Base-by-base conservation (phyloP, 441 rosid species). In the Heliophila coronopifolia region DNA sequence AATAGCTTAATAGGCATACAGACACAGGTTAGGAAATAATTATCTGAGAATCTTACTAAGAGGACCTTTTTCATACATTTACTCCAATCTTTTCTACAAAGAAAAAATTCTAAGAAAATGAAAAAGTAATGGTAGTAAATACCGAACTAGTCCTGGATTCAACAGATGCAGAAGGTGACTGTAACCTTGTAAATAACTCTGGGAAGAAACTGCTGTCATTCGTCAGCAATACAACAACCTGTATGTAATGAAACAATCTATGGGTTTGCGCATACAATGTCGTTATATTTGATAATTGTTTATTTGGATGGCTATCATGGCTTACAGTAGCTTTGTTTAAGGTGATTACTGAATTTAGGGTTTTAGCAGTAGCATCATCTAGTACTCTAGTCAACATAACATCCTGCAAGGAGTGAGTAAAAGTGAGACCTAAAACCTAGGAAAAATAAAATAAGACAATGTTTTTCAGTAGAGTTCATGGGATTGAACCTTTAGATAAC, bases 71-170 rank as follows among this genome's bases (percentile, higher is more conserved):
- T n/a, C n/a, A n/a, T n/a, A n/a, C n/a, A n/a, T n/a, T n/a, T n/a
- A n/a, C n/a, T n/a, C n/a, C n/a, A n/a, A n/a, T n/a, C n/a, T n/a
- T n/a, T n/a, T n/a, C n/a, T n/a, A n/a, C n/a, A n/a, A n/a, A n/a
- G n/a, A n/a, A n/a, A n/a, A n/a, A n/a, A n/a, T n/a, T n/a, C n/a
- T n/a, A n/a, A n/a, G n/a, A n/a, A n/a, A n/a, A n/a, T n/a, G n/a
- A n/a, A n/a, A n/a, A n/a, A n/a, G n/a, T 49, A 50, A 45, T 13
- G 46, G 42, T 24, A 19, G 64, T 24, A 61, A 54, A 73, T 81
- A 93, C 99, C 97, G 89, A 73, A 73, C 79, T 84, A 68, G 81
- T 93, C 88, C 83, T 89, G 41, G 99, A 86, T 59, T 80, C 88
- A 51, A 76, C 61, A 54, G 86, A 79, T 34, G 87, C 76, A 55